Base-by-base conservation (phyloP, 352 stramenopile species). In the Elongisporangium prolatum region DNA sequence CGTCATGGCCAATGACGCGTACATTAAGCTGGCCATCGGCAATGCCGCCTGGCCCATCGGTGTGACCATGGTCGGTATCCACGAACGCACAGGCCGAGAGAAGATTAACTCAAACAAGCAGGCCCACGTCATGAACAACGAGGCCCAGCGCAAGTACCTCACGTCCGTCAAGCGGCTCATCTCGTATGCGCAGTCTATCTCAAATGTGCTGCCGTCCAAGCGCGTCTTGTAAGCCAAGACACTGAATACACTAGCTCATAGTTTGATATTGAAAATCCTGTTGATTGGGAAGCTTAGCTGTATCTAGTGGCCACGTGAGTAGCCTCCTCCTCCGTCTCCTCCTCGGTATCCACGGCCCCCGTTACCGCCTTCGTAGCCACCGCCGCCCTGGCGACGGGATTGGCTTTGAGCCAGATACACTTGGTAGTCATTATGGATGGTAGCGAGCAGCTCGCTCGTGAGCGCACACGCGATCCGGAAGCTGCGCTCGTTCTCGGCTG, bases 41-140 rank as follows among this genome's bases (percentile, higher is more conserved):
- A 97, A 98, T 69, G 92, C 95, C 0, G 93, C 97, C 47, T 99
- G 97, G 97, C 97, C 97, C 2, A 99, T 99, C 60, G 97, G 97
- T 57, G 95, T 99, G 0, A 99, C 97, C 7, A 99, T 98, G 93
- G 97, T 99, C 22, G 97, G 97, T 20, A 99, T 99, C 68, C 97
- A 99, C 80, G 94, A 98, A 56, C 88, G 96, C 56, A 94, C 87
- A 48, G 97, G 96, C 3, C 86, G 92, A 8, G 91, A 97, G 54
- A 98, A 98, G 70, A 98, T 99, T 71, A 93, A 98, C 61, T 90
- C 88, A 24, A 93, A 97, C 74, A 99, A 99, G 72, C 96, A 99
- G 62, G 97, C 97, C 18, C 97, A 99, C 77, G 96, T 99, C 55
- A 99, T 99, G 97, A 99, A 99, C 89, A 98, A 98, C 68, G 97